Base-by-base conservation (phyloP, 371 early-diverging fungal genomes). In the Apophysomyces variabilis region DNA sequence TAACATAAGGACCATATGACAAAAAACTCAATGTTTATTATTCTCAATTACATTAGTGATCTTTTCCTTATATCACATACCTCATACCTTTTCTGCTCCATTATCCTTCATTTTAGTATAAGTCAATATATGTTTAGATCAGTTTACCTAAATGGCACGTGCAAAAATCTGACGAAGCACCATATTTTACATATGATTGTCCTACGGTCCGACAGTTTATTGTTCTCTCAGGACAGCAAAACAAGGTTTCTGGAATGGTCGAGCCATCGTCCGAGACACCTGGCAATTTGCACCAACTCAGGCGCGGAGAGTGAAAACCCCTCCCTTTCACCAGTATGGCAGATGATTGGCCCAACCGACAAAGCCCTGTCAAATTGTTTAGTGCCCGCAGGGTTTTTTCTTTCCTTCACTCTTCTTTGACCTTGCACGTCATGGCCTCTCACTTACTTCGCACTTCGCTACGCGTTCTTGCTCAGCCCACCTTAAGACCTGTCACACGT, bases 391-490 rank as follows among this genome's bases (percentile, higher is more conserved):
- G 9, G 21, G 21, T 50, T 50, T 47, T 47, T 50, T 21, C 9
- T 50, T 18, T 21, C 21, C 3, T 50, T 50, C 21, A 9, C 21
- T 50, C 21, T 21, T 21, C 8, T 50, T 7, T 8, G 3, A 18
- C 21, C 11, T 11, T 9, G 9, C 21, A 7, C 21, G 9, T 21
- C 16, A 79, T 79, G 79, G 74, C 79, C 62, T 79, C 76, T 61
- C 75, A 71, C 18, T 64, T 80, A 38, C 68, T 80, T 5, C 80
- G 77, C 62, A 59, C 70, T 60, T 75, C 80, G 26, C 68, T 80
- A 65, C 77, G 80, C 57, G 72, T 67, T 57, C 35, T 77, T 56
- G 64, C 72, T 35, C 75, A 75, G 38, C 77, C 80, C 43, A 63
- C 64, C 41, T 18, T 75, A 7, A 57, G 58, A 35, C 59, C 65